Percentiles rank a stretch among this genome's conserved stretches.
phyloP scores from a whole-genome alignment of 352 stramenopile genomes.

The Phytophthora constricta region DNA sequence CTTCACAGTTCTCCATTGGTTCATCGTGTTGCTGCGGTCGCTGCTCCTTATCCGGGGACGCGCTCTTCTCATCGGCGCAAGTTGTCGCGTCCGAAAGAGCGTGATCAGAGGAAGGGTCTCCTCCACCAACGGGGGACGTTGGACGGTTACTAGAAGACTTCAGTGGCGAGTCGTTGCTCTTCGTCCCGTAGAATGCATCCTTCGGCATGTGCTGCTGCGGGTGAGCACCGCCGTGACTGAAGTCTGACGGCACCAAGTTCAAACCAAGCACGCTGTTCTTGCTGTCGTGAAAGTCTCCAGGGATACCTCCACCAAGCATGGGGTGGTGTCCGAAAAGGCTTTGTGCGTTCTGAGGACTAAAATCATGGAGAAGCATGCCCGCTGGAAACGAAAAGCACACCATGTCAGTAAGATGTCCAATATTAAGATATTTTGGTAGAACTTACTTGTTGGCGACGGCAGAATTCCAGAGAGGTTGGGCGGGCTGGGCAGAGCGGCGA shows the following conservation, averaged over 20 bases:
- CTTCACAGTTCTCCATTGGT: constrained; percentile 9
- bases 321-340: constrained; percentile 58
- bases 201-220: constrained; percentile 45
- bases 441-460: constrained; percentile 81
- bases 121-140: constrained; percentile 30
- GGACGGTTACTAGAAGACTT: constrained; percentile 39
- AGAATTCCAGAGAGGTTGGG: constrained; percentile 78
- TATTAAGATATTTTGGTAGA: constrained; percentile 8
- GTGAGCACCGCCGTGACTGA: constrained; percentile 42
- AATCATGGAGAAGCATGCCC: constrained; percentile 82
- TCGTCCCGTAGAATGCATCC: constrained; percentile 47
- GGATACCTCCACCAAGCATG: constrained; percentile 33
- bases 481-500: constrained; percentile 66
- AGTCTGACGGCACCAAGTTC: constrained; percentile 71
- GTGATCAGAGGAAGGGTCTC: constrained; percentile 17
- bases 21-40: constrained; percentile 22
- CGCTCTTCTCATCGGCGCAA: constrained; percentile 29
- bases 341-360: constrained; percentile 67
- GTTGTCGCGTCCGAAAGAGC: constrained; percentile 14
- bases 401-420: constrained; percentile 19
- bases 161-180: constrained; percentile 36
- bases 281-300: constrained; percentile 48
- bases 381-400: constrained; percentile 34
- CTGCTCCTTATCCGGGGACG: constrained; percentile 3
- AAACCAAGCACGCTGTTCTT: constrained; percentile 70